phyloP scores from a whole-genome alignment of 768 basidiomycete genomes.

The Bullera alba region DNA sequence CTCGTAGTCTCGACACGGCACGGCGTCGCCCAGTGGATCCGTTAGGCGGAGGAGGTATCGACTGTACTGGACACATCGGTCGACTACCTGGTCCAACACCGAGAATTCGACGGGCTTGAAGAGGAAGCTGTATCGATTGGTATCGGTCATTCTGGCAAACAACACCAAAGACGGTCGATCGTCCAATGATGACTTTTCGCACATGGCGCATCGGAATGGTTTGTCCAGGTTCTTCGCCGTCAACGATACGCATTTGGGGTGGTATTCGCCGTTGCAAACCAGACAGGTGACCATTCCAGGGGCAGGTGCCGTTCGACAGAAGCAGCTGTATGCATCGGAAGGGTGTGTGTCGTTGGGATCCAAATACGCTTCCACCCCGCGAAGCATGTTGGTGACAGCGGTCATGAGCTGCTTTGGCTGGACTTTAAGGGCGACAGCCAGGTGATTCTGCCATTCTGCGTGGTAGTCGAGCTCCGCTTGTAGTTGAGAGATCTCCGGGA shows the following conservation, averaged over 20 bases:
- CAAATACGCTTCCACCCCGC: constrained; percentile 19
- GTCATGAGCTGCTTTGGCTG: constrained; percentile 8
- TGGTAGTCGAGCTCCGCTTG: constrained; percentile 32
- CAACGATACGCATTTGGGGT: constrained; percentile 34
- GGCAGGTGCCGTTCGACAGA: constrained; percentile 33
- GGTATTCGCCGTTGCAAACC: constrained; percentile 35
- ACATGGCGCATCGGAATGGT: constrained; percentile 24
- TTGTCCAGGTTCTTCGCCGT: constrained; percentile 12
- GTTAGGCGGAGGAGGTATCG: constrained; percentile 9
- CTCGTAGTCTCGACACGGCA: constrained; percentile 7
- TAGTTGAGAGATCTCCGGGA: constrained; percentile 38
- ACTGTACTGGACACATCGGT: constrained; percentile 17
- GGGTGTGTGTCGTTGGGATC: constrained; percentile 28
- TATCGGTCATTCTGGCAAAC: constrained; percentile 19
- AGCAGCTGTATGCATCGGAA: constrained; percentile 26
- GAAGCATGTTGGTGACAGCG: constrained; percentile 13
- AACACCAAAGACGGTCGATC: constrained; percentile 21
- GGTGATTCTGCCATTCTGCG: constrained; percentile 26
- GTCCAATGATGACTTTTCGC: constrained; percentile 9
- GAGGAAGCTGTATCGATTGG: constrained; percentile 29
- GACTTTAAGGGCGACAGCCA: constrained; percentile 12
- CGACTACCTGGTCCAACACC: constrained; percentile 13
- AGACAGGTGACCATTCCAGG: constrained; percentile 36
- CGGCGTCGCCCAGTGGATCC: constrained; percentile 9
- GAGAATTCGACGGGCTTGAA: constrained; percentile 25